phyloP scores from a whole-genome alignment of 345 rosid species.

The Sonneratia alba region DNA sequence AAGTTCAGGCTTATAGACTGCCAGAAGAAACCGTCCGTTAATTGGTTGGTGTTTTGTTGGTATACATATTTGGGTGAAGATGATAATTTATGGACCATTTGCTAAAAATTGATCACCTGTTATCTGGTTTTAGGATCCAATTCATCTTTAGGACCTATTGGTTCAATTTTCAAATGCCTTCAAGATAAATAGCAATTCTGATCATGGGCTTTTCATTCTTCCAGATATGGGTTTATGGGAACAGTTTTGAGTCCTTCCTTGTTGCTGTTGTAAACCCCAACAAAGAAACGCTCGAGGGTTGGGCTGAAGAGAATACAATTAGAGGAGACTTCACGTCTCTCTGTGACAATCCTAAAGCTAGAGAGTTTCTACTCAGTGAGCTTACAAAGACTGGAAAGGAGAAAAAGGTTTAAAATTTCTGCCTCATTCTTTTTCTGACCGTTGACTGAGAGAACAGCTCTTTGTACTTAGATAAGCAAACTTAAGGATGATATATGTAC shows the following conservation, averaged over 20 bases:
- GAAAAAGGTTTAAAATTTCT: slow-evolving; percentile 44
- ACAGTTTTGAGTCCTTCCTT: slow-evolving; percentile 86
- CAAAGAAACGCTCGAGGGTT: slow-evolving; percentile 53
- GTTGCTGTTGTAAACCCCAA: slow-evolving; percentile 89
- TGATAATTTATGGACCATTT: background rate
- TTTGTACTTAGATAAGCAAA: background rate
- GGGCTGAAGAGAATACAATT: slow-evolving; percentile 66
- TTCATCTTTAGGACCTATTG: background rate
- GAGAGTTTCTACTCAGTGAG: slow-evolving; percentile 59
- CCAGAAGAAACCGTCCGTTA: background rate
- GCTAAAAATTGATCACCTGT: background rate
- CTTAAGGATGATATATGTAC: background rate
- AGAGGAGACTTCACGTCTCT: slow-evolving; percentile 57
- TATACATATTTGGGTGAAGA: background rate
- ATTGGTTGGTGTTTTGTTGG: background rate
- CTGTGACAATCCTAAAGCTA: slow-evolving; percentile 55
- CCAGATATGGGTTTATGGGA: slow-evolving; percentile 94
- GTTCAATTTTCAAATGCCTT: background rate
- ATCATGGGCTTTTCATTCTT: slow-evolving; percentile 3
- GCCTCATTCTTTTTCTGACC: background rate
- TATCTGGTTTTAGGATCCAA: background rate
- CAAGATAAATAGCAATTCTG: background rate
- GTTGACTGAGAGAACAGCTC: background rate
- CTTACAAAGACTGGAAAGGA: slow-evolving; percentile 62
- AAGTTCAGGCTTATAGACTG: too few relatives aligned